Base-by-base conservation (phyloP, 1,284 basidiomycete species). In the Ceratobasidium sp. region DNA sequence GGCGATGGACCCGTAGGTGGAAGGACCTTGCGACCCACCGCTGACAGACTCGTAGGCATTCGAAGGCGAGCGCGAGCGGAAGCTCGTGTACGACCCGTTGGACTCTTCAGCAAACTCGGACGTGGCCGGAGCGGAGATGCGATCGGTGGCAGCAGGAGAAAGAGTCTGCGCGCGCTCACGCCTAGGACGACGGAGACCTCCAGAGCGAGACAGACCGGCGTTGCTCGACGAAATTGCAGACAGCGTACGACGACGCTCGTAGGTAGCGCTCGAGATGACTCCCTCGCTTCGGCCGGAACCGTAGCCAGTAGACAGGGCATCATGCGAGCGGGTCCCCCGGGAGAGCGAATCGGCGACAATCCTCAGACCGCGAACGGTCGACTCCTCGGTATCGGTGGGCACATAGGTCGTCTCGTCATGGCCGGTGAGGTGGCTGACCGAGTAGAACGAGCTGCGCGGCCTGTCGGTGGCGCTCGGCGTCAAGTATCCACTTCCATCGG, bases 261-360 rank as follows among this genome's bases (percentile, higher is more conserved):
- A 68, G 15, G 54, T 57, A 32, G 65, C 65, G 7, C 42, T 68
- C 12, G 65, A 68, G 31, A 68, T 43, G 10, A 17, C 25, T n/a
- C 64, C 27, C 22, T 68, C 52, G 53, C 64, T 68, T 6, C 53
- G 50, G 20, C 31, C 53, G 3, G 47, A 54, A 38, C 53, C 64
- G n/a, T 68, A 68, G 13, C 52, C 64, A 17, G 53, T 68, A 2
- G 64, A 55, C 8, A 68, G 79, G 2, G 79, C 79, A 22, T 82
- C 82, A 70, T 85, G 84, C 3, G 87, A 87, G 15, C 82, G 80
- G 3, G 85, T 81, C 1, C 84, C 80, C n/a, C 85, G 79, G 57
- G 86, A 87, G 58, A 87, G 74, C 3, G 86, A 84, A 0, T 86
- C 85, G 0, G 85, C 77, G 15, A 82, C 77, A 22, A 84, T 78